phyloP scores from a whole-genome alignment of 2,329 filamentous ascomycete species.

The Ceratocystis cacaofunesta region DNA sequence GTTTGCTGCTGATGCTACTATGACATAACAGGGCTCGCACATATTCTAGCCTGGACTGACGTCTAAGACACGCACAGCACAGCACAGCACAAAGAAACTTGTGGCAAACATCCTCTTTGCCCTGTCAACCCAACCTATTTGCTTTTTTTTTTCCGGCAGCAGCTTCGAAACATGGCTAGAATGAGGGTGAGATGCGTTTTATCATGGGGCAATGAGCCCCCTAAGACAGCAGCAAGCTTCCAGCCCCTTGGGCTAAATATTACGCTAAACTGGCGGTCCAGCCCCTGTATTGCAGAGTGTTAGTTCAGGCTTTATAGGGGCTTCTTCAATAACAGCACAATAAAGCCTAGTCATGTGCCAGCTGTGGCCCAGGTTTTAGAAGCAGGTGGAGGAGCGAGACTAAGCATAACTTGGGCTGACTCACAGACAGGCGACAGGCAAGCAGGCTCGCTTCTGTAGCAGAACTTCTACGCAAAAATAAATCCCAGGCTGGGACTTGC shows the following conservation, averaged over 20 bases:
- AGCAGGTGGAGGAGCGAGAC: too few relatives aligned
- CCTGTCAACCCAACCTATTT: too few relatives aligned
- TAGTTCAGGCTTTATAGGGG: background rate
- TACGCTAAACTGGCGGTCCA: background rate
- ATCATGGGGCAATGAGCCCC: background rate
- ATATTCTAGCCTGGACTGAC: background rate
- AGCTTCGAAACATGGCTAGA: too few relatives aligned
- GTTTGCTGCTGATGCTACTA: background rate
- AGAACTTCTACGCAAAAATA: too few relatives aligned
- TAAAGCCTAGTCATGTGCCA: too few relatives aligned
- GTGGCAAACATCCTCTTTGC: background rate
- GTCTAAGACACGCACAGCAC: background rate
- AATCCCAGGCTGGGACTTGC: too few relatives aligned
- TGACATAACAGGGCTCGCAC: background rate
- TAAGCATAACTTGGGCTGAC: too few relatives aligned
- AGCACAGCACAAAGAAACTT: background rate
- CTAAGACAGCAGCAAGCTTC: background rate
- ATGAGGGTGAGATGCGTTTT: background rate
- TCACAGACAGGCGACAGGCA: too few relatives aligned
- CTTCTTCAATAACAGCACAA: too few relatives aligned
- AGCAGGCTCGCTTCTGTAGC: too few relatives aligned
- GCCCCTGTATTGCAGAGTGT: background rate
- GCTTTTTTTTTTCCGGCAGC: background rate
- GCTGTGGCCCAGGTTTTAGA: too few relatives aligned
- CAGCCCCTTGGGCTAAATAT: background rate